Evolutionary conservation across 768 basidiomycete genomes (phyloP).

Genomic region (Trametes sanguinea): DNA sequence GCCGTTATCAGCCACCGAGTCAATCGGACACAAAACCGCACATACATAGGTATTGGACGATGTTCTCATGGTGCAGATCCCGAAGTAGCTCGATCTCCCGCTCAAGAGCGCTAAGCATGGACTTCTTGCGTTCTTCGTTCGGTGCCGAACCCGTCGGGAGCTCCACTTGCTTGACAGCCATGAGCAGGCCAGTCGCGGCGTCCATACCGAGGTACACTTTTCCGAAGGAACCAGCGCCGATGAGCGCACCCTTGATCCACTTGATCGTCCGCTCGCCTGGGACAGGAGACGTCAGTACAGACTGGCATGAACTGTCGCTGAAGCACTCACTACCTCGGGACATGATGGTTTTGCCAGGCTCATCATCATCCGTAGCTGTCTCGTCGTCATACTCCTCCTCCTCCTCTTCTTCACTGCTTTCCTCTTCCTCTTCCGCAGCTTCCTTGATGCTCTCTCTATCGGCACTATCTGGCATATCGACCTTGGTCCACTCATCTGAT

Average conservation of each 20-base stretch:
- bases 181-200: slow-evolving; percentile 82
- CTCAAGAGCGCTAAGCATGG: slow-evolving; percentile 89
- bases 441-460: slow-evolving; percentile 36
- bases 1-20: not conserved
- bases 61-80: slow-evolving; percentile 91
- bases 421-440: slow-evolving; percentile 46
- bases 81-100: slow-evolving; percentile 93
- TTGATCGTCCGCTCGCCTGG: slow-evolving; percentile 66
- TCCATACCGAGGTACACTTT: slow-evolving; percentile 97
- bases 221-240: slow-evolving; percentile 93
- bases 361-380: slow-evolving; percentile 41
- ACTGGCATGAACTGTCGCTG: not conserved
- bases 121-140: slow-evolving; percentile 91
- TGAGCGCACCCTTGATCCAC: slow-evolving; percentile 96
- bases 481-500: slow-evolving; percentile 73
- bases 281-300: not conserved
- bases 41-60: slow-evolving; percentile 97
- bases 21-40: slow-evolving; percentile 11
- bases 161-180: slow-evolving; percentile 98
- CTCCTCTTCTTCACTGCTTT: slow-evolving; percentile 48
- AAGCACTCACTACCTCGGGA: slow-evolving; percentile 51
- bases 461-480: slow-evolving; percentile 54
- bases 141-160: slow-evolving; percentile 80
- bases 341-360: slow-evolving; percentile 53
- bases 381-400: slow-evolving; percentile 47